Percentiles rank a stretch among this genome's conserved stretches.
Evolutionary conservation across 768 basidiomycete species (phyloP).

Genomic region (Paxillus ammoniavirescens): DNA sequence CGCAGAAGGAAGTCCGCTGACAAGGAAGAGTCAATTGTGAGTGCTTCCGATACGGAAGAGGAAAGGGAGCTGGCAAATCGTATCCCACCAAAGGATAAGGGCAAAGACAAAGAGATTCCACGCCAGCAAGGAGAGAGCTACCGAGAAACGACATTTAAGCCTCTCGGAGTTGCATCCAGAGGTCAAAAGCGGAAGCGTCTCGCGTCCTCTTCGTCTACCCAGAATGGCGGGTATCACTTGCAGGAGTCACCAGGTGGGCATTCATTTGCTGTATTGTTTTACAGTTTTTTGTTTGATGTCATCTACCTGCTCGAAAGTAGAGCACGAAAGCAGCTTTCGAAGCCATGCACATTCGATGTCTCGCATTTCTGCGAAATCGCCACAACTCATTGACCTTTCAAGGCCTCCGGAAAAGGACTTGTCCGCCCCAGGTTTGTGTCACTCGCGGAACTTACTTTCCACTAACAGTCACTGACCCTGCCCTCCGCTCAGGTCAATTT

Average conservation of each 20-base stretch:
- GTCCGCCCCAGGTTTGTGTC: slow-evolving; percentile 13
- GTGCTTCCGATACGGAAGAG: neutral
- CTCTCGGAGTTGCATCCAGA: slow-evolving; percentile 7
- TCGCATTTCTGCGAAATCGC: neutral
- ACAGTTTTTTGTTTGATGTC: slow-evolving; percentile 1
- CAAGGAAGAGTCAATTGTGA: neutral
- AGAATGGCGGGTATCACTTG: neutral
- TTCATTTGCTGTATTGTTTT: slow-evolving; percentile 7
- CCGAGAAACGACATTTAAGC: slow-evolving; percentile 12
- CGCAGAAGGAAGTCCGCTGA: slow-evolving; percentile 4
- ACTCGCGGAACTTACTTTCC: neutral
- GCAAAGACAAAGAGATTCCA: slow-evolving; percentile 17
- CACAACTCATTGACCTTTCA: slow-evolving; percentile 3
- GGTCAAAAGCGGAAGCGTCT: slow-evolving; percentile 26
- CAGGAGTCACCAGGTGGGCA: slow-evolving; percentile 20
- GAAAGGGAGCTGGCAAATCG: slow-evolving; percentile 1
- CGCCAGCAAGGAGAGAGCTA: neutral
- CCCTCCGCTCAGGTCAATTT: slow-evolving; percentile 8
- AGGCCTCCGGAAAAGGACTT: neutral
- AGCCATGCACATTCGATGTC: slow-evolving; percentile 4
- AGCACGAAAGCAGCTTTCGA: slow-evolving; percentile 7
- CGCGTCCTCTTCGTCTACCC: slow-evolving; percentile 13
- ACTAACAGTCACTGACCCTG: slow-evolving; percentile 4
- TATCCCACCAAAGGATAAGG: slow-evolving; percentile 6
- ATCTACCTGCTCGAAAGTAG: slow-evolving; percentile 5